Conservation (phyloP, 148 eudicot species). For the Rhododendron ferrugineum region DNA sequence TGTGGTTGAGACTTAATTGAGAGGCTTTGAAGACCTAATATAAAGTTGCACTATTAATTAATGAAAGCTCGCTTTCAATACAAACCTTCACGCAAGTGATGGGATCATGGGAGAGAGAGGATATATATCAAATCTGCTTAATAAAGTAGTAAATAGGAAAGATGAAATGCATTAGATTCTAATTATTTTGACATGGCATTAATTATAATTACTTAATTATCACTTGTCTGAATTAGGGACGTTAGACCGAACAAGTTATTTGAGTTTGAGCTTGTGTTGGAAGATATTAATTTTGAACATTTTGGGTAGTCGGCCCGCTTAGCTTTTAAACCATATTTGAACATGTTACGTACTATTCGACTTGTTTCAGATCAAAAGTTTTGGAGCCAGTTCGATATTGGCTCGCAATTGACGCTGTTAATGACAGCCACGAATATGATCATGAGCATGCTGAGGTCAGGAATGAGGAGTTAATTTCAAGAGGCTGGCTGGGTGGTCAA, state of each 20-base stretch:
- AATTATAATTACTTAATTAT: too few relatives aligned
- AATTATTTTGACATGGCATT: not conserved
- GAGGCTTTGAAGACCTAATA: too few relatives aligned
- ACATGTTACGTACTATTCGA: not conserved
- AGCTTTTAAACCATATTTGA: not conserved
- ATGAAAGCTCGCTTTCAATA: not conserved
- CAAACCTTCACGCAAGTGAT: conserved; percentile 11
- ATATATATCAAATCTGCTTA: too few relatives aligned
- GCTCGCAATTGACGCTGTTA: too few relatives aligned
- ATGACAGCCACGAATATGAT: too few relatives aligned
- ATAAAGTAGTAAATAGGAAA: not conserved
- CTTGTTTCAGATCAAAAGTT: not conserved
- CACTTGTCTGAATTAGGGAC: not conserved
- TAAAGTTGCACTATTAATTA: too few relatives aligned
- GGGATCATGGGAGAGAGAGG: too few relatives aligned
- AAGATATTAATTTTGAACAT: not conserved
- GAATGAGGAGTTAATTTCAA: too few relatives aligned
- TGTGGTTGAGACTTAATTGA: not conserved
- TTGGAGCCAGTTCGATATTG: too few relatives aligned
- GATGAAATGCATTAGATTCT: not conserved
- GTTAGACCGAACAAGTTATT: not conserved
- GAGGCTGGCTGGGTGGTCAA: too few relatives aligned
- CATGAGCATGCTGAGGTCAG: too few relatives aligned
- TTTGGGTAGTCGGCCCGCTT: not conserved
- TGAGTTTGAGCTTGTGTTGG: not conserved